Conservation (phyloP, 306 rosid species). For the Morella rubra region DNA sequence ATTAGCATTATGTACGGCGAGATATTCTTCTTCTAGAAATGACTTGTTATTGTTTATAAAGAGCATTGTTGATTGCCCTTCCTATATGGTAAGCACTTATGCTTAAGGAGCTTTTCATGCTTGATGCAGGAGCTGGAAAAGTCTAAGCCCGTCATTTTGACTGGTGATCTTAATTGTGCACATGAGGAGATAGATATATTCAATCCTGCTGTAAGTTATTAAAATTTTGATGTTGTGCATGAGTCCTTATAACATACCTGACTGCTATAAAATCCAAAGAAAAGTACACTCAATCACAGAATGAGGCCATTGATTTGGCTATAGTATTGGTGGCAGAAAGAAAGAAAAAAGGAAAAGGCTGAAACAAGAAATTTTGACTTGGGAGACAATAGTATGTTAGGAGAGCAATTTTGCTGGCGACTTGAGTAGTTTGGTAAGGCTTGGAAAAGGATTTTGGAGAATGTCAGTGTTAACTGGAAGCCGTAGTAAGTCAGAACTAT, state of each 20-base stretch:
- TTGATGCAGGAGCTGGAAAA: slow-evolving; percentile 84
- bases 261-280: slow-evolving; percentile 4
- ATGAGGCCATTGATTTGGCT: slow-evolving; percentile 3
- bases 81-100: slow-evolving; percentile 2
- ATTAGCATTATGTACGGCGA: neutral
- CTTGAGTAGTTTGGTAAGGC: neutral
- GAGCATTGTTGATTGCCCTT: neutral
- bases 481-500: neutral
- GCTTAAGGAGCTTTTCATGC: slow-evolving; percentile 27
- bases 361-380: neutral
- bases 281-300: neutral
- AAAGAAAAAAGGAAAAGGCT: neutral
- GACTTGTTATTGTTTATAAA: neutral
- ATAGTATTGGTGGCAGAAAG: too few relatives aligned
- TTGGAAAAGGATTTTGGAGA: neutral
- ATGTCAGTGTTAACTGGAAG: neutral
- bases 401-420: neutral
- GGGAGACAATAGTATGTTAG: neutral
- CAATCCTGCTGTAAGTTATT: slow-evolving; percentile 81
- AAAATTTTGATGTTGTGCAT: slow-evolving; percentile 8
- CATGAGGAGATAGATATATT: slow-evolving; percentile 92
- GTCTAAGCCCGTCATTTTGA: slow-evolving; percentile 83
- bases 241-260: neutral
- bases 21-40: slow-evolving; percentile 5
- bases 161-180: slow-evolving; percentile 97